Percentiles rank a stretch among this genome's conserved stretches.
These are phyloP conservation scores for Breviolum minutum DNA, from an alignment of 73 alveolate species.

Conservation along the genomic window DNA sequence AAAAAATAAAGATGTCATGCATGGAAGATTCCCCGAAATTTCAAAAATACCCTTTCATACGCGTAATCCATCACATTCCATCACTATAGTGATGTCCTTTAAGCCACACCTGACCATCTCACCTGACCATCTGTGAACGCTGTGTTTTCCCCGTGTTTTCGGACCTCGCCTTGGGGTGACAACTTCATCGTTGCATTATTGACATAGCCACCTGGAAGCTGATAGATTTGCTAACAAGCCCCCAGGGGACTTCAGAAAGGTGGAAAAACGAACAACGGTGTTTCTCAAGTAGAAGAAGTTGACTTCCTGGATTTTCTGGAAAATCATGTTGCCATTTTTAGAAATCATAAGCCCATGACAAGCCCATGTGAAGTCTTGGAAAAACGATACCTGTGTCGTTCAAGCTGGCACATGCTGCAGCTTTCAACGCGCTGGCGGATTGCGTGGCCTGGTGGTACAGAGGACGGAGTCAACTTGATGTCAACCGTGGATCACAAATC, in stretches of 20 bases:
- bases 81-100: too few relatives aligned
- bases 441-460: conserved; percentile 19
- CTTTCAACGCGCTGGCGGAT: conserved; percentile 73
- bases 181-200: conserved; percentile 70
- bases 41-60: too few relatives aligned
- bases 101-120: too few relatives aligned
- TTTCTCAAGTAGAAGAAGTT: background rate
- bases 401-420: conserved; percentile 76
- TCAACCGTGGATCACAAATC: background rate
- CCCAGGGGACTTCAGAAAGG: too few relatives aligned
- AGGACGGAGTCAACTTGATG: background rate
- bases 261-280: too few relatives aligned
- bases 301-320: background rate
- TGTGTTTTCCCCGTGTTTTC: background rate
- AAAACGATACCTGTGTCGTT: conserved; percentile 9
- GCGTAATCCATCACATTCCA: too few relatives aligned
- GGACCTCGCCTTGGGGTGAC: background rate
- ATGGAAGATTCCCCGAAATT: too few relatives aligned
- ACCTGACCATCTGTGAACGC: too few relatives aligned
- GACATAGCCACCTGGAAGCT: conserved; percentile 30
- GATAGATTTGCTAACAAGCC: too few relatives aligned
- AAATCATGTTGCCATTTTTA: background rate
- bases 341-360: background rate
- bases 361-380: background rate
- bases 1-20: too few relatives aligned